Percentiles rank a stretch among this genome's conserved stretches.
Evolutionary conservation across 2,329 filamentous ascomycete species (phyloP).

Genomic region (Diaporthe sp.): DNA sequence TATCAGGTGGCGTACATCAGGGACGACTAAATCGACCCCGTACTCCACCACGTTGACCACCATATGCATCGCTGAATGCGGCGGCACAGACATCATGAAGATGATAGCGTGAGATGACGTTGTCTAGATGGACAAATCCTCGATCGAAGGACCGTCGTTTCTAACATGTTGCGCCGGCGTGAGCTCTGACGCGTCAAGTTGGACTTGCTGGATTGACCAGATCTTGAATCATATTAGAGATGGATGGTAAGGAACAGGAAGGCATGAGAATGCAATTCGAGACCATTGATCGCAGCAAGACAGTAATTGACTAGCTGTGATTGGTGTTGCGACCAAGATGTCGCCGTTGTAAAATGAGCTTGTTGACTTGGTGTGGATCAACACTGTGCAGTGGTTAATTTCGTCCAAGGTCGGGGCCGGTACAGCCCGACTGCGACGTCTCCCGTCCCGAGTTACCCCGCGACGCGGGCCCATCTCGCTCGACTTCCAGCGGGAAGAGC

Average conservation of each 20-base stretch:
- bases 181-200: too few relatives aligned
- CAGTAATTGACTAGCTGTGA: neutral
- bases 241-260: neutral
- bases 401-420: neutral
- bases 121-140: neutral
- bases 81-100: neutral
- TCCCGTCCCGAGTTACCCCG: conserved; percentile 17
- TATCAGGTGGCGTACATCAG: conserved; percentile 30
- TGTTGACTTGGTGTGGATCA: neutral
- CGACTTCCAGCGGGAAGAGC: neutral
- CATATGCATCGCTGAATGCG: neutral
- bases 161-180: neutral
- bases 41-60: neutral
- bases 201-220: neutral
- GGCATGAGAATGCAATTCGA: neutral
- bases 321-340: neutral
- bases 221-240: neutral
- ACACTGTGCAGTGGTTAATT: neutral
- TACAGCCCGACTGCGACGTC: conserved; percentile 18
- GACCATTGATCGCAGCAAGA: neutral
- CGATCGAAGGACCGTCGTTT: neutral
- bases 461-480: conserved; percentile 8
- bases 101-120: neutral
- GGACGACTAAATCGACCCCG: neutral
- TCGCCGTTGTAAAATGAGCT: neutral